phyloP scores from a whole-genome alignment of 495 filamentous ascomycete genomes.

The Halenospora varia region DNA sequence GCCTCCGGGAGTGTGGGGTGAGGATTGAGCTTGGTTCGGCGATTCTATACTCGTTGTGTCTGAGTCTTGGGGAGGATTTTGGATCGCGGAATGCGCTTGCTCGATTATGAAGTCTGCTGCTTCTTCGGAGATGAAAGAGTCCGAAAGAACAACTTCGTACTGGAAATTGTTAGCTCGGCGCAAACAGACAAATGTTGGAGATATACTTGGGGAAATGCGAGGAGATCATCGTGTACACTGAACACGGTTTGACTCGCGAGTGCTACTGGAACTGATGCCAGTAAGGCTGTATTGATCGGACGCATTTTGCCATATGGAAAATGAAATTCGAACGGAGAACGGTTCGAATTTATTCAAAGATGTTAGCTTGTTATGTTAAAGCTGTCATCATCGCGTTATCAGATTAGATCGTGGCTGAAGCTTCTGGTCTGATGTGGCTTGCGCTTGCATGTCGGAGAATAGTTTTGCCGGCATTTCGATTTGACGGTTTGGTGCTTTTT shows the following conservation, averaged over 20 bases:
- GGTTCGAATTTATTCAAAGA: slow-evolving; percentile 1
- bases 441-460: no score
- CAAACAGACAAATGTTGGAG: not conserved
- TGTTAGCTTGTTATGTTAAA: slow-evolving; percentile 8
- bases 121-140: slow-evolving; percentile 65
- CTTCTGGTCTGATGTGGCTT: no score
- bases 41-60: slow-evolving; percentile 24
- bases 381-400: slow-evolving; percentile 14
- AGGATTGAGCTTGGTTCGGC: slow-evolving; percentile 13
- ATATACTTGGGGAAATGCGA: slow-evolving; percentile 85
- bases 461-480: no score
- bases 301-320: slow-evolving; percentile 45
- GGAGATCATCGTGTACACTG: slow-evolving; percentile 84
- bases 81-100: slow-evolving; percentile 18
- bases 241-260: slow-evolving; percentile 58
- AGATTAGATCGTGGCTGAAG: no score
- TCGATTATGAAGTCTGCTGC: slow-evolving; percentile 61
- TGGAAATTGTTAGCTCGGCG: slow-evolving; percentile 32
- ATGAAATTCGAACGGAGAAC: slow-evolving; percentile 16
- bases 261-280: slow-evolving; percentile 34
- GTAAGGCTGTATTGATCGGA: slow-evolving; percentile 37
- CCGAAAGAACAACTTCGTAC: slow-evolving; percentile 80
- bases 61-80: slow-evolving; percentile 4
- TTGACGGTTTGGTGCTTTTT: no score
- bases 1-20: slow-evolving; percentile 17